Base-by-base conservation (phyloP, 2,329 filamentous ascomycete genomes). In the Pseudocercospora pini-densiflorae region DNA sequence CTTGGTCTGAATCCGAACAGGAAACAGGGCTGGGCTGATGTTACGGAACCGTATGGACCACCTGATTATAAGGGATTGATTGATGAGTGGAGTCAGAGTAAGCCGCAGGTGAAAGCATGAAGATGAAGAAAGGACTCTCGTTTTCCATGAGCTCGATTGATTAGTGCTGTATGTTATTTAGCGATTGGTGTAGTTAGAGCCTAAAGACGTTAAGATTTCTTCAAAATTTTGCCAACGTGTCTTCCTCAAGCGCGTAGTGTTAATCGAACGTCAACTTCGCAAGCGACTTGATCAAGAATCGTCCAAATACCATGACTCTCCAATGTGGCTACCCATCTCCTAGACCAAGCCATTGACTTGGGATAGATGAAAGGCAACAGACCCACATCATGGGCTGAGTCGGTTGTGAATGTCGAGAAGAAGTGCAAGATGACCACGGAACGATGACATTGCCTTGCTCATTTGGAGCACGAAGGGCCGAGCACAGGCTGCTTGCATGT, bases 1-100 rank as follows among this genome's bases (percentile, higher is more conserved):
- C 72, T 94, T 63, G 90, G 87, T 0, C 77, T 93, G 62, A 79
- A 83, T 19, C 80, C 80, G 14, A 81, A 85, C 69, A 80, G 87
- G 36, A 90, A 90, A 79, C 64, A 70, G 2, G 83, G 85, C 0
- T 81, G 73, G 60, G 79, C 79, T 0, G 88, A 89, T 72, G 80
- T 85, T 31, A 85, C 84, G 64, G 77, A 83, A 58, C 82, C 87
- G 1, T 90, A 90, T 75, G 84, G 85, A 0, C 84, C 86, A 1
- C 81, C 83, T 61, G 88, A 90, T 71, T 90, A 90, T 72, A 76
- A 75, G 54, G 81, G 81, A 0, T 70, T 90, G 23, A 79, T 86
- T 8, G 80, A 80, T 1, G 87, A 89, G 75, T 89, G 85, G 83
- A 60, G 68, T 45, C 69, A 69, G 64, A 59, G 51, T 49, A 59